Percentiles rank a stretch among this genome's conserved stretches.
Evolutionary conservation across 805 yeast genomes (phyloP).

Genomic region (Brettanomyces custersianus): DNA sequence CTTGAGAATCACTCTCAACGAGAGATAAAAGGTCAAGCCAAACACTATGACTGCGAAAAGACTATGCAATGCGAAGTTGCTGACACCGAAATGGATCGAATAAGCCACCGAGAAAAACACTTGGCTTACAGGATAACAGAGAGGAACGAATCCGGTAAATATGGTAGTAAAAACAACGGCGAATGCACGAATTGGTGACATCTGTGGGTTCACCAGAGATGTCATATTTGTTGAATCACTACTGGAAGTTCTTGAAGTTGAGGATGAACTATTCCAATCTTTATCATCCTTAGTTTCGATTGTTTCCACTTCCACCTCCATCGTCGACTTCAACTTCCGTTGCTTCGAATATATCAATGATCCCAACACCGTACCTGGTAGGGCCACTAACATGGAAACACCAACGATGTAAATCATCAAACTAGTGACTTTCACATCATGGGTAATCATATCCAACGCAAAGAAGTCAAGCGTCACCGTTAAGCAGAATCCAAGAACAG

Average conservation of each 20-base stretch:
- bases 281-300: neutral
- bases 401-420: neutral
- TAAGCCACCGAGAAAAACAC: conserved; percentile 2
- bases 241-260: neutral
- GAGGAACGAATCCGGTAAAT: neutral
- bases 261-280: neutral
- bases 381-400: neutral
- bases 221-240: too few relatives aligned
- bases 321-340: neutral
- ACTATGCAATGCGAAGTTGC: neutral
- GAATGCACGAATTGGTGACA: neutral
- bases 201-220: neutral
- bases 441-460: neutral
- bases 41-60: neutral
- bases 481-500: neutral
- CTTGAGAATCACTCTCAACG: neutral
- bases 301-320: neutral
- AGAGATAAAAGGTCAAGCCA: neutral
- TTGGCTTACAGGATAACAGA: conserved; percentile 2
- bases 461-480: neutral
- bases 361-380: conserved; percentile 2
- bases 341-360: neutral
- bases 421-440: neutral
- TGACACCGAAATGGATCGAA: neutral
- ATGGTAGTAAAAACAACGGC: neutral